A percentile compares a stretch with the other conserved stretches of the same genome.
These are phyloP conservation scores for Plantago ovata DNA, from an alignment of 257 asterid genomes.

Conservation along the genomic window DNA sequence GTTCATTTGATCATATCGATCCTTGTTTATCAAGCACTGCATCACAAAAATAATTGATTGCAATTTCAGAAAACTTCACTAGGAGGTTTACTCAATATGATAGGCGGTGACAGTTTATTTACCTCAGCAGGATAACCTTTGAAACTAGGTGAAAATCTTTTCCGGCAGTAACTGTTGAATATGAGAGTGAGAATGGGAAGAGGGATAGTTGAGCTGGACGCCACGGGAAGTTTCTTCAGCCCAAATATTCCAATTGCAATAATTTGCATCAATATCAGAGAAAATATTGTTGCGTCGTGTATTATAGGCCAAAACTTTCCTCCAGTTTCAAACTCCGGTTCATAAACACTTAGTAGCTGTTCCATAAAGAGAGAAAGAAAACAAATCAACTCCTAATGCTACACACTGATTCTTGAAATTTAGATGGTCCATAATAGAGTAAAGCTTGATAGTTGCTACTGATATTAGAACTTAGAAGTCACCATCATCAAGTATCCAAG, in stretches of 20 bases:
- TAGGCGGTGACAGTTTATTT: slow-evolving; percentile 17
- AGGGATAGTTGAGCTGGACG: slow-evolving; percentile 75
- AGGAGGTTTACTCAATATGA: background rate
- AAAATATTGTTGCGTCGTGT: slow-evolving; percentile 77
- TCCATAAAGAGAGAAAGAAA: slow-evolving; percentile 19
- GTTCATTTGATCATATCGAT: slow-evolving; percentile 55
- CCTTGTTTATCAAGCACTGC: slow-evolving; percentile 88
- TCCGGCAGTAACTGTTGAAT: slow-evolving; percentile 80
- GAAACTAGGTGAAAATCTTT: slow-evolving; percentile 81
- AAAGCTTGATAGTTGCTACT: too few relatives aligned
- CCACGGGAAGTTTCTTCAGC: slow-evolving; percentile 72
- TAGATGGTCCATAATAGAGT: too few relatives aligned
- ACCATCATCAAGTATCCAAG: too few relatives aligned
- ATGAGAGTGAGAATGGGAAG: slow-evolving; percentile 90
- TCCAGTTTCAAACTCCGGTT: slow-evolving; percentile 76
- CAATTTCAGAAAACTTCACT: background rate
- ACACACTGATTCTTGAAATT: too few relatives aligned
- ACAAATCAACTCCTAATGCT: slow-evolving; percentile 9
- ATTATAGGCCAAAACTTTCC: slow-evolving; percentile 97
- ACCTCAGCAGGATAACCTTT: slow-evolving; percentile 86
- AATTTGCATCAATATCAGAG: slow-evolving; percentile 81
- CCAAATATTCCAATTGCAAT: slow-evolving; percentile 94
- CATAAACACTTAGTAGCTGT: slow-evolving; percentile 78
- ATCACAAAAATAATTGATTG: slow-evolving; percentile 8
- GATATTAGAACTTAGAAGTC: too few relatives aligned